These are phyloP conservation scores for Orychophragmus violaceus DNA, from an alignment of 345 rosid species.

Conservation along the genomic window DNA sequence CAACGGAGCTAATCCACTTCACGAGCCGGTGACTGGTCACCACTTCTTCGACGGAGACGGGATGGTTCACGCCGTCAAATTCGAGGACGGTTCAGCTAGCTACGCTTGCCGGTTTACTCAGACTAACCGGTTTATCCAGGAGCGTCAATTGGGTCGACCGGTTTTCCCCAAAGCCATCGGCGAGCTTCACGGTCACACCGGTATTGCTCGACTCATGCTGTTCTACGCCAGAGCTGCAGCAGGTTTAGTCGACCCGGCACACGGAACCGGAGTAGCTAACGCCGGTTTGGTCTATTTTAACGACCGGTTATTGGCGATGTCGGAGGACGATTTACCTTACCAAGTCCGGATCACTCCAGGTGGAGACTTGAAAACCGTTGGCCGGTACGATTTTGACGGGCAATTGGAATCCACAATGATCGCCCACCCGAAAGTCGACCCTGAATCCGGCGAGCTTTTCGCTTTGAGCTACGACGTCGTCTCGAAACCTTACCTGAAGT, in stretches of 20 bases:
- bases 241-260: constrained; percentile 57
- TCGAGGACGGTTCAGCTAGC: constrained; percentile 53
- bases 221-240: constrained; percentile 63
- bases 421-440: constrained; percentile 90
- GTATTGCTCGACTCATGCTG: constrained; percentile 67
- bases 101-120: constrained; percentile 80
- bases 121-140: constrained; percentile 68
- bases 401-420: constrained; percentile 72
- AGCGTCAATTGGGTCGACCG: constrained; percentile 56
- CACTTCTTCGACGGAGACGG: constrained; percentile 92
- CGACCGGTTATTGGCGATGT: constrained; percentile 71
- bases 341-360: constrained; percentile 52
- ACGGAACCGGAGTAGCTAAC: constrained; percentile 81
- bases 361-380: constrained; percentile 63
- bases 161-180: constrained; percentile 86
- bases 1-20: constrained; percentile 88
- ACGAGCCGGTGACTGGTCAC: constrained; percentile 79
- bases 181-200: constrained; percentile 88
- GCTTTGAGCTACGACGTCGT: constrained; percentile 82
- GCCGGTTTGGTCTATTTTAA: constrained; percentile 79
- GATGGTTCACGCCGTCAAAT: constrained; percentile 76
- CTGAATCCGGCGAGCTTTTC: constrained; percentile 57
- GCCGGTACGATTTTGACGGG: constrained; percentile 55
- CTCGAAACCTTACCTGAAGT: constrained; percentile 65
- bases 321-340: constrained; percentile 86